Base-by-base conservation (phyloP, 2,329 filamentous ascomycete genomes). In the Phoma sp. region DNA sequence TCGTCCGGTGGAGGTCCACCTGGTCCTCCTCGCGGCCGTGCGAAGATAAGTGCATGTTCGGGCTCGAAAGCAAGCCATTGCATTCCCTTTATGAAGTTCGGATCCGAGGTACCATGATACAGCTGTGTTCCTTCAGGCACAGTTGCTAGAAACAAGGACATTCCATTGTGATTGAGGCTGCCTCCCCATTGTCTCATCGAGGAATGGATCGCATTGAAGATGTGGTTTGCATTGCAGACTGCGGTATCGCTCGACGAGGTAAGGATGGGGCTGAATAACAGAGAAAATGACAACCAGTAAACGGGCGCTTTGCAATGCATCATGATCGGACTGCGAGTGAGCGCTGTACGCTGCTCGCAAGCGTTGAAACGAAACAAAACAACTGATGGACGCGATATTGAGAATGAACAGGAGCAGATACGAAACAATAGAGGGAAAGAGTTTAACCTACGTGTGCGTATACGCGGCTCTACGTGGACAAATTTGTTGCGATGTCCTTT, bases 21-120 rank as follows among this genome's bases (percentile, higher is more conserved):
- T 21, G 48, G 33, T 25, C 46, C 36, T 39, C 52, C 33, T 25
- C 46, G 54, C 7, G 64, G 60, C 15, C 71, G 69, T 1, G 88
- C 86, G 73, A 92, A 92, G 2, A 78, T 68, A 60, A 88, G 78
- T 0, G 89, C 87, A 72, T 92, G 90, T 63, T 92, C 89, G 3
- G 88, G 82, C 69, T 92, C 89, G 65, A 92, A 92, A 0, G 90
- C 89, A 1, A 92, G 77, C 88, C 89, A 92, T 64, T 92, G 86
- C 3, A 80, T 82, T 0, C 79, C 81, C 2, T 74, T 71, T 0
- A 89, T 80, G 0, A 79, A 76, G 1, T 80, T 71, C 0, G 76
- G 61, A 0, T 65, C 69, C 7, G 60, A 61, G 0, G 80, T 81
- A 11, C 90, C 89, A 66, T 92, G 89, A 64, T 91, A 90, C 9